A percentile compares a stretch with the other conserved stretches of the same genome.
phyloP scores from a whole-genome alignment of 2,329 filamentous ascomycete species.

The Calonectria hongkongensis region DNA sequence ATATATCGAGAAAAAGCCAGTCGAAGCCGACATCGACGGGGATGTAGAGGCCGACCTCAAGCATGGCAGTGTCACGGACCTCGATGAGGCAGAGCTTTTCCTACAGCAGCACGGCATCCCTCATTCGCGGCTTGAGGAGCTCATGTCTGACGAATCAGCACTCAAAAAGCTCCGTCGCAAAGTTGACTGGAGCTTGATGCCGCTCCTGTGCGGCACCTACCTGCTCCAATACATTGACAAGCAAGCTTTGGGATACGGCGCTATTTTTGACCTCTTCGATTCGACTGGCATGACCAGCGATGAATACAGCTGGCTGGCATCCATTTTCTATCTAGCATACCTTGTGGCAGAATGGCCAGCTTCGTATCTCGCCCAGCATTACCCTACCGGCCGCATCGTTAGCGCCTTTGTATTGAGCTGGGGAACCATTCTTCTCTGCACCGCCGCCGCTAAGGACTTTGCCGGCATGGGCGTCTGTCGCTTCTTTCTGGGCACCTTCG shows the following conservation, averaged over 20 bases:
- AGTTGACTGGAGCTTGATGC: constrained; percentile 70
- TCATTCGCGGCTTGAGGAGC: constrained; percentile 49
- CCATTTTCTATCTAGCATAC: constrained; percentile 73
- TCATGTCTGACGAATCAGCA: constrained; percentile 51
- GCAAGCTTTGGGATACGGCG: constrained; percentile 71
- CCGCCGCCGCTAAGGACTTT: constrained; percentile 65
- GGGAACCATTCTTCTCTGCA: constrained; percentile 66
- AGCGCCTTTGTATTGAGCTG: constrained; percentile 59
- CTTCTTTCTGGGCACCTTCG: constrained; percentile 68
- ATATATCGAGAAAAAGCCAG: constrained; percentile 51
- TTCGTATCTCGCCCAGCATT: constrained; percentile 59
- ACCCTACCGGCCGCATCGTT: constrained; percentile 60
- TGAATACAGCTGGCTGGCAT: constrained; percentile 73
- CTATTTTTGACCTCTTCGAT: constrained; percentile 73
- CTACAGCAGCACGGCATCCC: constrained; percentile 53
- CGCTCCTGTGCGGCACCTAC: constrained; percentile 70
- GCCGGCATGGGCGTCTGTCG: constrained; percentile 66
- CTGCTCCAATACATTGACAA: constrained; percentile 75
- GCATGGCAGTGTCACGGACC: constrained; percentile 48
- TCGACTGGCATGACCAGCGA: constrained; percentile 67
- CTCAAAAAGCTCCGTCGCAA: constrained; percentile 60
- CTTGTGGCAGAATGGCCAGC: constrained; percentile 65
- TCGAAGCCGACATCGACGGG: constrained; percentile 44
- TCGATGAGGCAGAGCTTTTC: constrained; percentile 54
- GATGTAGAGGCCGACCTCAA: constrained; percentile 54